Conservation (phyloP, 345 rosid genomes). For the Eutrema heterophyllum region DNA sequence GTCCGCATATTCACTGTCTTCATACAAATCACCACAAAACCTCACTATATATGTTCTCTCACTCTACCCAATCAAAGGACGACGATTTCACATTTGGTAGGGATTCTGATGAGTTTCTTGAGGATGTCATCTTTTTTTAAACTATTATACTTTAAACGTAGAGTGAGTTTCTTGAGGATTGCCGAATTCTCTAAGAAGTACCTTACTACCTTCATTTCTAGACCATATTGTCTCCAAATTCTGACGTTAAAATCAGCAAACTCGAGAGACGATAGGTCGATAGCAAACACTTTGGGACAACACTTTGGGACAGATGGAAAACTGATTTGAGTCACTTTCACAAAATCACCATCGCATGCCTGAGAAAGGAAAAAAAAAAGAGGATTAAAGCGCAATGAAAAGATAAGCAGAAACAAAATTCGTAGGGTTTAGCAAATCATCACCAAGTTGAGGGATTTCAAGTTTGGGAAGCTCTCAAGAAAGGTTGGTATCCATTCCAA, state of each 20-base stretch:
- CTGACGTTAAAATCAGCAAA: neutral
- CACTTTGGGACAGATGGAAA: neutral
- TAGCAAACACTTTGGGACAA: neutral
- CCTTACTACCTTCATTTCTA: neutral
- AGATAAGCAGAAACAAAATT: too few relatives aligned
- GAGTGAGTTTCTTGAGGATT: neutral
- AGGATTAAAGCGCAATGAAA: too few relatives aligned
- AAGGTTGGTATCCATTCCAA: too few relatives aligned
- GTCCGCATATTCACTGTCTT: too few relatives aligned
- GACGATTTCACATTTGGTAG: neutral
- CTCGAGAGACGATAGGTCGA: conserved; percentile 5
- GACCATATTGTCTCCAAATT: neutral
- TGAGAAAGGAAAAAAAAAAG: too few relatives aligned
- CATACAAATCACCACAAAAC: too few relatives aligned
- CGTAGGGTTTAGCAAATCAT: too few relatives aligned
- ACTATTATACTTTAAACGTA: neutral
- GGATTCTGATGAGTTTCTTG: neutral
- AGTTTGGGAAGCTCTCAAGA: too few relatives aligned
- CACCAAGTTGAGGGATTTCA: too few relatives aligned
- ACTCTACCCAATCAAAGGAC: neutral
- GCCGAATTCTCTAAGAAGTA: neutral
- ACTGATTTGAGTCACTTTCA: too few relatives aligned
- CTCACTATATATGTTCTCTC: too few relatives aligned
- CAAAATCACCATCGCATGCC: too few relatives aligned
- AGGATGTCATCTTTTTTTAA: neutral